Conservation (phyloP, 2,329 filamentous ascomycete species). For the Colletotrichum costaricense region DNA sequence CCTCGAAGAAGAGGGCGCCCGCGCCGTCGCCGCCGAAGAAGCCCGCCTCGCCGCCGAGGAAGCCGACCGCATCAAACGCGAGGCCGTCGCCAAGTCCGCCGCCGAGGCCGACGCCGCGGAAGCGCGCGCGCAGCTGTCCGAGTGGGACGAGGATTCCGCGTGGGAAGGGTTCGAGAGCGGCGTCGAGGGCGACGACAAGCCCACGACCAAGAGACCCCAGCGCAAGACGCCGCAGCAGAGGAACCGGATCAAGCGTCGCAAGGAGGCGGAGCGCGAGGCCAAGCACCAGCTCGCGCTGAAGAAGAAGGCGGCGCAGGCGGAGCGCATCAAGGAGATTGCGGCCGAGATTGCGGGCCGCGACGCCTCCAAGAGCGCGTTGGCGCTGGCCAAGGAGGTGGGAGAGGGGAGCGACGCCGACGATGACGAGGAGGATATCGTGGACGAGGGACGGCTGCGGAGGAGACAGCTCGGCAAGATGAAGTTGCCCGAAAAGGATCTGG, state of each 20-base stretch:
- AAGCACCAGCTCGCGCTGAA: slow-evolving; percentile 83
- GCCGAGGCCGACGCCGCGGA: slow-evolving; percentile 81
- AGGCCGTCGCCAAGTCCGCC: slow-evolving; percentile 76
- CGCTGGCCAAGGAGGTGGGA: slow-evolving; percentile 50
- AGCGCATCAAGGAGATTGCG: slow-evolving; percentile 77
- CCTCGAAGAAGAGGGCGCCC: slow-evolving; percentile 78
- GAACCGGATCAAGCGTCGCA: slow-evolving; percentile 89
- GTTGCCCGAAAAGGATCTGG: slow-evolving; percentile 81
- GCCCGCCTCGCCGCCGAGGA: slow-evolving; percentile 76
- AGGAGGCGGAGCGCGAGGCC: slow-evolving; percentile 82
- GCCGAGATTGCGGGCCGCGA: slow-evolving; percentile 71
- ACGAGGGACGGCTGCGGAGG: slow-evolving; percentile 74
- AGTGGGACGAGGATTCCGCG: slow-evolving; percentile 88
- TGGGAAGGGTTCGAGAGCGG: slow-evolving; percentile 94
- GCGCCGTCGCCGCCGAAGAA: slow-evolving; percentile 82
- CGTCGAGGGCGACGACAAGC: slow-evolving; percentile 67
- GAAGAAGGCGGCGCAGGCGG: slow-evolving; percentile 77
- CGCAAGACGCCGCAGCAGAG: slow-evolving; percentile 88
- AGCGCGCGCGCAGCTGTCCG: slow-evolving; percentile 71
- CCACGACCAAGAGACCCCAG: slow-evolving; percentile 73
- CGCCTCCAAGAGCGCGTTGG: slow-evolving; percentile 47
- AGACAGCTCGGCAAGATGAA: slow-evolving; percentile 79
- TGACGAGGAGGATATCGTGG: slow-evolving; percentile 62
- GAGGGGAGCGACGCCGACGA: slow-evolving; percentile 57
- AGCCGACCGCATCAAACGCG: slow-evolving; percentile 73